Base-by-base conservation (phyloP, 2,329 filamentous ascomycete genomes). In the Epichloe gansuensis region DNA sequence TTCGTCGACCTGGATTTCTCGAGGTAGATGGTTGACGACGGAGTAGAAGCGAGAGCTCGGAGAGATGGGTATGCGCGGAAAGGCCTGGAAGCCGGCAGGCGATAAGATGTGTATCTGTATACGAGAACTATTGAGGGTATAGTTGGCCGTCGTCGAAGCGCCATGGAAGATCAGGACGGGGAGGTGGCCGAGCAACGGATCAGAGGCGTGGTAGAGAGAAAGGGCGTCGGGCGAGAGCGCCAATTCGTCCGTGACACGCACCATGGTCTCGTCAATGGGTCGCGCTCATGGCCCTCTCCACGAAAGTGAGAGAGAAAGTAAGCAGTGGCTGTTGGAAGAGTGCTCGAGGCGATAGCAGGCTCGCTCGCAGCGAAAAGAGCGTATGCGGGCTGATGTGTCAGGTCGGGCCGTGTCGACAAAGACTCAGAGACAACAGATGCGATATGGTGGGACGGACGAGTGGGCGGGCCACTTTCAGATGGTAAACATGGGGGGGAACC, bases 1-100 rank as follows among this genome's bases (percentile, higher is more conserved):
- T 69, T 97, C 91, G 67, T 97, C 91, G 62, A 91, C 91, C 73
- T 97, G 93, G 69, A 91, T 90, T 66, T 96, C 91, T 65, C 90
- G 85, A 43, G 93, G 90, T 44, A 98, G 78, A 66, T 91, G 83
- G 65, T 88, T 84, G 67, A 98, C 93, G 52, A 91, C 91, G 59
- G 83, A 80, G 69, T 97, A 97, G 63, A 94, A 86, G 50, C 89
- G 83, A 46, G 91, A 95, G 63, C 87, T 94, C 45, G 93, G 93
- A 25, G 91, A 94, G 59, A 97, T 85, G 55, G 91, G 95, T 60
- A 98, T 82, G 62, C 91, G 88, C 55, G 88, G 84, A 66, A 91
- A 98, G 60, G 86, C 91, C 64, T 88, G 86, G 61, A 94, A 85
- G 59, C 93, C 93, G 58, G 89, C 91, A 2, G 89, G 83, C 56